Evolutionary conservation across 2,329 filamentous ascomycete genomes (phyloP).

Genomic region (Fusarium papillatum): DNA sequence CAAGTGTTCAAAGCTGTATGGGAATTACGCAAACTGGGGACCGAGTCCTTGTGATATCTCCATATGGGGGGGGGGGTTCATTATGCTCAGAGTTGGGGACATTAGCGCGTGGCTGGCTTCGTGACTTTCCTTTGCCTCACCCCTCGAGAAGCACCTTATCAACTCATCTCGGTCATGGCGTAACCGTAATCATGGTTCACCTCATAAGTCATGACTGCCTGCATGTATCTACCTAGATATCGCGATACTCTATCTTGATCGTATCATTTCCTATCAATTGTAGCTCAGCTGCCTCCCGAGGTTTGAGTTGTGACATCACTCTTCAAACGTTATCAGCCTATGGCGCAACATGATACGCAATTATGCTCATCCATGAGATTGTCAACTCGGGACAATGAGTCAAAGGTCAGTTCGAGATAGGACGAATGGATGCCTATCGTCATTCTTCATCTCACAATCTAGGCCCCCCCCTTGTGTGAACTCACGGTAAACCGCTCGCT

Average conservation of each 20-base stretch:
- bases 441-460: not conserved
- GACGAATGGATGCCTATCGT: not conserved
- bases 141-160: not conserved
- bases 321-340: not conserved
- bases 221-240: not conserved
- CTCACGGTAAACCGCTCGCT: not conserved
- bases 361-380: not conserved
- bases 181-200: not conserved
- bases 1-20: conserved; percentile 26
- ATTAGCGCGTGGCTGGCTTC: not conserved
- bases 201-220: not conserved
- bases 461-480: no score
- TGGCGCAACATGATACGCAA: conserved; percentile 10
- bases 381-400: conserved; percentile 2
- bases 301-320: not conserved
- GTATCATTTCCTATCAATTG: not conserved
- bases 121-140: not conserved
- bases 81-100: not conserved
- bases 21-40: conserved; percentile 9
- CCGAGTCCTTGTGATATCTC: not conserved
- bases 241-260: not conserved
- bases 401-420: not conserved
- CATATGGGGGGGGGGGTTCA: not conserved
- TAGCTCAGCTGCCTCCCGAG: not conserved
- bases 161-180: not conserved